Conservation (phyloP, 2,329 filamentous ascomycete genomes). For the Apiospora phragmitis region DNA sequence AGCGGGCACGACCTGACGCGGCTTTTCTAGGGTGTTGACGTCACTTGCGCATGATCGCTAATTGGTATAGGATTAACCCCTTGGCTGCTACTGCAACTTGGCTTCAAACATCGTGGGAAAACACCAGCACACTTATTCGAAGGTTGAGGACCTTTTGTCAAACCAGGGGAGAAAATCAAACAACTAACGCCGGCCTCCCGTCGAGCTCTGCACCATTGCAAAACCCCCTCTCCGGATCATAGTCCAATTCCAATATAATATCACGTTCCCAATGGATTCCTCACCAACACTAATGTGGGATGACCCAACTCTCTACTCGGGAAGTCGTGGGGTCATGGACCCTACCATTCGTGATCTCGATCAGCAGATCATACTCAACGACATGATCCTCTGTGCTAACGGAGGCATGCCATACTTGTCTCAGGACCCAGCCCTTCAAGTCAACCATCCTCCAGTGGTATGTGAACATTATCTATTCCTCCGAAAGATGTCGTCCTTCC, state of each 20-base stretch:
- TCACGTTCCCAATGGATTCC: background rate
- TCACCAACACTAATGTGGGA: background rate
- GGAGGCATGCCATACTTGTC: background rate
- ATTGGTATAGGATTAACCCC: too few relatives aligned
- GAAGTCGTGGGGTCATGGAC: background rate
- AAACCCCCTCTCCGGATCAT: too few relatives aligned
- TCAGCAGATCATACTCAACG: conserved; percentile 2
- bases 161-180: too few relatives aligned
- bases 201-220: too few relatives aligned
- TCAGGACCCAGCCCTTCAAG: background rate
- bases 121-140: too few relatives aligned
- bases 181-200: too few relatives aligned
- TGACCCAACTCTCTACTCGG: background rate
- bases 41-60: background rate
- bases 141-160: too few relatives aligned
- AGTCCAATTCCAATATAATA: background rate
- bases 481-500: too few relatives aligned
- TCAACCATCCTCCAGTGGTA: background rate
- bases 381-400: background rate
- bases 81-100: too few relatives aligned
- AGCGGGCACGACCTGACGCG: background rate
- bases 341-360: background rate
- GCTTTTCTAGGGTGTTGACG: background rate
- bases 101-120: too few relatives aligned
- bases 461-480: background rate